phyloP scores from a whole-genome alignment of 805 yeast species.

The Ogataea pilisensis region DNA sequence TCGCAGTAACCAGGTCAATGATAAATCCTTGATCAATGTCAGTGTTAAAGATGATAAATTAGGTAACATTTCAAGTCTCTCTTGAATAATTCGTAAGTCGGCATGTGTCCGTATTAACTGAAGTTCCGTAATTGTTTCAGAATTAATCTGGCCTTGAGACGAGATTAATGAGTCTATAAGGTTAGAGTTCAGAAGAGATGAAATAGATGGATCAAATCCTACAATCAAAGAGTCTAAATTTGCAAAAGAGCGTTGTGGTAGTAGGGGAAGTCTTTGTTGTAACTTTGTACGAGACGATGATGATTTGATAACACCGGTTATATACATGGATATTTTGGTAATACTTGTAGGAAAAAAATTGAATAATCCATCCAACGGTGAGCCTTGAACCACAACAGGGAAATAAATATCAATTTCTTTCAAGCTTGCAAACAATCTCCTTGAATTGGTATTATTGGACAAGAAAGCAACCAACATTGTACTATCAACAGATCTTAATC shows the following conservation, averaged over 20 bases:
- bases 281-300: no score
- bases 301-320: neutral
- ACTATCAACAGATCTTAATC: conserved; percentile 8
- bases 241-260: neutral
- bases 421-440: conserved; percentile 9
- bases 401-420: conserved; percentile 11
- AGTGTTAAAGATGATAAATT: neutral
- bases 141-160: neutral
- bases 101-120: neutral
- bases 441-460: conserved; percentile 5
- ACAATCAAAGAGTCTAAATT: neutral
- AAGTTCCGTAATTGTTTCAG: neutral
- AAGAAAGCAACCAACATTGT: conserved; percentile 6
- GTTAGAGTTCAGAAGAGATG: neutral
- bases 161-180: neutral
- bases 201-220: neutral
- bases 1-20: neutral
- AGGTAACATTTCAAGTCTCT: neutral
- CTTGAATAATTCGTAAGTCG: neutral
- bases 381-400: conserved; percentile 14
- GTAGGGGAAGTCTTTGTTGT: neutral
- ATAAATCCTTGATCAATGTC: neutral
- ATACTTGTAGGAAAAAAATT: neutral
- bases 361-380: neutral
- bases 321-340: neutral